Evolutionary conservation across 163 green algal genomes (phyloP).

Genomic region (Coccomyxa subellipsoidea): DNA sequence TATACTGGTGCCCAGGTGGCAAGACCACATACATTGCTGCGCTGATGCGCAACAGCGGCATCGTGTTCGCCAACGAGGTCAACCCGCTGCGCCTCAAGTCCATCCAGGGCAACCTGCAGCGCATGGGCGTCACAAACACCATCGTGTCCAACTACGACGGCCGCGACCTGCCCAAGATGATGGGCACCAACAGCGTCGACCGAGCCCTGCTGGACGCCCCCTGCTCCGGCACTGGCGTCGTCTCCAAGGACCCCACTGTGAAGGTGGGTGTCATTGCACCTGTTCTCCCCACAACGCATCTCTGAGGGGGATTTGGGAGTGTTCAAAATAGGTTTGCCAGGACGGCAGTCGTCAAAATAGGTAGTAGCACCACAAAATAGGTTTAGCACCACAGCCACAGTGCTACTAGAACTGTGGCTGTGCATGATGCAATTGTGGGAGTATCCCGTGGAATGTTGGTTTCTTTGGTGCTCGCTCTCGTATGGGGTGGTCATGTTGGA

Average conservation of each 20-base stretch:
- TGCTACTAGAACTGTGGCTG: too few species aligned
- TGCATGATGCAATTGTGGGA: too few species aligned
- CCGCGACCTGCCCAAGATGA: slow-evolving; percentile 19
- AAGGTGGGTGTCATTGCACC: slow-evolving; percentile 64
- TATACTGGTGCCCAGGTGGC: slow-evolving; percentile 80
- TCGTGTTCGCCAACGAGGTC: slow-evolving; percentile 97
- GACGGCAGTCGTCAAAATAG: too few species aligned
- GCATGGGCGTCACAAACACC: slow-evolving; percentile 95
- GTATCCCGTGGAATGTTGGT: too few species aligned
- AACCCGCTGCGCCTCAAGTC: slow-evolving; percentile 84
- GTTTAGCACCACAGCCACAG: too few species aligned
- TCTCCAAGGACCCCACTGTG: slow-evolving; percentile 93
- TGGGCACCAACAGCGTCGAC: slow-evolving; percentile 82
- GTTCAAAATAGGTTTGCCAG: too few species aligned
- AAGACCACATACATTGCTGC: slow-evolving; percentile 97
- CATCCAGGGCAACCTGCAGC: slow-evolving; percentile 88
- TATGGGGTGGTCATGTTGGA: background rate
- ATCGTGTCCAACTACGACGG: slow-evolving; percentile 73
- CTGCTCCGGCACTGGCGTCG: slow-evolving; percentile 94
- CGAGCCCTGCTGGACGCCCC: slow-evolving; percentile 96
- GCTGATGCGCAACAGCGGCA: slow-evolving; percentile 95
- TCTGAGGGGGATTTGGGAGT: too few species aligned
- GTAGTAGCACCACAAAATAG: too few species aligned
- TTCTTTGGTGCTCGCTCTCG: too few species aligned
- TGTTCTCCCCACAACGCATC: too few species aligned